These are phyloP conservation scores for Sicyos baderoa DNA, from an alignment of 306 rosid species.

Conservation along the genomic window DNA sequence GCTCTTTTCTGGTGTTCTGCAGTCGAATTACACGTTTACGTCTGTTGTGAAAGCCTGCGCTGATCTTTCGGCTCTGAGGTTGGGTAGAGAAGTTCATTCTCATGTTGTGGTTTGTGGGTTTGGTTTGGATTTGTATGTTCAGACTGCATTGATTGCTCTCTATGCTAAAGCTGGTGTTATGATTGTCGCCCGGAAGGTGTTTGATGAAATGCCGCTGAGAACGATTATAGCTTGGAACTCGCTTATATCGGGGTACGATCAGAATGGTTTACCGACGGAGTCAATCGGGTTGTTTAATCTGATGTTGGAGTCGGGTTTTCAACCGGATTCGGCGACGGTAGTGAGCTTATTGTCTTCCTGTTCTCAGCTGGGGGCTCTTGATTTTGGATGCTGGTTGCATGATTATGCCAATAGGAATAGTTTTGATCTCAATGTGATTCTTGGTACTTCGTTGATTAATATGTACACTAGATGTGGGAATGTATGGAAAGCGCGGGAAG, in stretches of 20 bases:
- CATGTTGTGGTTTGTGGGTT: slow-evolving; percentile 53
- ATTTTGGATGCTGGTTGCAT: slow-evolving; percentile 63
- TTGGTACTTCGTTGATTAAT: slow-evolving; percentile 69
- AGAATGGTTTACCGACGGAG: slow-evolving; percentile 51
- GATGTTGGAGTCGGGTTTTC: slow-evolving; percentile 37
- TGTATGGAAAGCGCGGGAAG: slow-evolving; percentile 42
- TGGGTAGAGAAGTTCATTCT: slow-evolving; percentile 46
- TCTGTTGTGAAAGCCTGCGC: slow-evolving; percentile 89
- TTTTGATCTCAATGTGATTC: slow-evolving; percentile 40
- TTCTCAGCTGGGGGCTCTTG: slow-evolving; percentile 66
- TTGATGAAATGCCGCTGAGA: slow-evolving; percentile 54
- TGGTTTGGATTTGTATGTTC: slow-evolving; percentile 57
- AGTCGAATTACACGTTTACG: slow-evolving; percentile 66
- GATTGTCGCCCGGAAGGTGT: slow-evolving; percentile 41
- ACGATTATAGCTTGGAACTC: slow-evolving; percentile 78
- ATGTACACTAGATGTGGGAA: slow-evolving; percentile 82
- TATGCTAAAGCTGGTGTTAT: slow-evolving; percentile 48
- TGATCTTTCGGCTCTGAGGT: slow-evolving; percentile 39
- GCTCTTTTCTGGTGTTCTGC: slow-evolving; percentile 37
- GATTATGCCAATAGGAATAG: slow-evolving; percentile 35
- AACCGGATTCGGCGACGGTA: slow-evolving; percentile 57
- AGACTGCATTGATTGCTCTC: slow-evolving; percentile 44
- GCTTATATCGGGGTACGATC: slow-evolving; percentile 75
- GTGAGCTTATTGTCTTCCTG: slow-evolving; percentile 66
- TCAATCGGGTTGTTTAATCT: slow-evolving; percentile 39